Conservation (phyloP, 2,329 filamentous ascomycete species). For the Hirsutella rhossiliensis region DNA sequence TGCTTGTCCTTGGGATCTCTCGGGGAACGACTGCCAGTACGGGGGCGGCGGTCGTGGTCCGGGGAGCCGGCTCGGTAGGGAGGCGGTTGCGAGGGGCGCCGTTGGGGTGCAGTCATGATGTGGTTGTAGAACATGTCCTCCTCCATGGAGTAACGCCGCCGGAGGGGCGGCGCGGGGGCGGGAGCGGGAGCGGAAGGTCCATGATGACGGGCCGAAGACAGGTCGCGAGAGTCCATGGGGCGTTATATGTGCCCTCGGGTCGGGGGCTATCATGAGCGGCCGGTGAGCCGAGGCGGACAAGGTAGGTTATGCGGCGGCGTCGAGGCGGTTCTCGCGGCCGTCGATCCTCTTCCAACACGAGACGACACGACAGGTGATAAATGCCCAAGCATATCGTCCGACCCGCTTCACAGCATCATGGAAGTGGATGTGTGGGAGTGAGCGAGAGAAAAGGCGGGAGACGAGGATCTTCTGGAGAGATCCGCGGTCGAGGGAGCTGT, state of each 20-base stretch:
- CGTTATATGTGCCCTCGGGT: conserved; percentile 7
- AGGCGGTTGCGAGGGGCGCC: conserved; percentile 34
- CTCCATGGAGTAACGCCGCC: conserved; percentile 40
- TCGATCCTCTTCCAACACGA: conserved; percentile 8
- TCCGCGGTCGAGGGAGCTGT: conserved; percentile 1
- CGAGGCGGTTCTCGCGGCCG: conserved; percentile 1
- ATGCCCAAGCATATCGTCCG: conserved; percentile 20
- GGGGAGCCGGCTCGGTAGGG: conserved; percentile 24
- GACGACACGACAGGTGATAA: conserved; percentile 19
- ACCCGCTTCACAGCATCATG: conserved; percentile 18
- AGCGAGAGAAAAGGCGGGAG: conserved; percentile 1
- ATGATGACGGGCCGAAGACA: too few species aligned
- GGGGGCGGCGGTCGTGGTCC: background rate
- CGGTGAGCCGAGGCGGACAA: background rate
- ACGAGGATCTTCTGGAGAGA: conserved; percentile 4
- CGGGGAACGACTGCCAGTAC: background rate
- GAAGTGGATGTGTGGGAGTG: background rate
- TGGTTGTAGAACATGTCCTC: conserved; percentile 41
- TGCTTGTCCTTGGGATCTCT: background rate
- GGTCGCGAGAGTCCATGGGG: conserved; percentile 21
- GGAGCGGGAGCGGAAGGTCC: conserved; percentile 12
- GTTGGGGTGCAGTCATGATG: conserved; percentile 32
- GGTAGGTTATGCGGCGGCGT: background rate
- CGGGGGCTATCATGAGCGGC: conserved; percentile 3
- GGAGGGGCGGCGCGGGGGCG: conserved; percentile 21